Evolutionary conservation across 352 stramenopile species (phyloP).

Genomic region (Phytophthora vignae): DNA sequence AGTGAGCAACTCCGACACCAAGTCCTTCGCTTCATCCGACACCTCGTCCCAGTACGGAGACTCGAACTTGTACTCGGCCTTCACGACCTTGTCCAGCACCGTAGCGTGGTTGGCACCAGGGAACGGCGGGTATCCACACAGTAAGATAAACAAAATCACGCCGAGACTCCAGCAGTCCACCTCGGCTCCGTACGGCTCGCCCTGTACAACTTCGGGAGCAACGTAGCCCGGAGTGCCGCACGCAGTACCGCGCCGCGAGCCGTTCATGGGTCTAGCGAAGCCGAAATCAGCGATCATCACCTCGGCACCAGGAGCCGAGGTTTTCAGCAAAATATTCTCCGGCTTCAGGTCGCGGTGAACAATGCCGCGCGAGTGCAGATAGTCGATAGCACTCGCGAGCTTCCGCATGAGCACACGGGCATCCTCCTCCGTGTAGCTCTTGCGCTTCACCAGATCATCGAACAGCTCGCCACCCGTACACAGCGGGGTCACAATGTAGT

Average conservation of each 20-base stretch:
- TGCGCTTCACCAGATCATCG: slow-evolving; percentile 94
- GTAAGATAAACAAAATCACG: slow-evolving; percentile 95
- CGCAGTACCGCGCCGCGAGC: slow-evolving; percentile 59
- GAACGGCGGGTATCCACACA: slow-evolving; percentile 94
- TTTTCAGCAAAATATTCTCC: slow-evolving; percentile 91
- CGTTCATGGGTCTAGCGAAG: slow-evolving; percentile 78
- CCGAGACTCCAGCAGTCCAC: slow-evolving; percentile 96
- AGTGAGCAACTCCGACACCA: slow-evolving; percentile 93
- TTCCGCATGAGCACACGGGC: slow-evolving; percentile 91
- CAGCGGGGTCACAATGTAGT: slow-evolving; percentile 83
- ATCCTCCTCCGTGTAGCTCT: slow-evolving; percentile 96
- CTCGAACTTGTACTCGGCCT: slow-evolving; percentile 92
- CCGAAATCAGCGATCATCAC: slow-evolving; percentile 93
- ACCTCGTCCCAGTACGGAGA: slow-evolving; percentile 95
- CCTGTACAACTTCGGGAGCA: slow-evolving; percentile 93
- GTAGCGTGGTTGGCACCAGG: slow-evolving; percentile 72
- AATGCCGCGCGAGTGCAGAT: slow-evolving; percentile 94
- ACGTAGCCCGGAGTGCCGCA: slow-evolving; percentile 94
- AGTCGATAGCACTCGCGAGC: slow-evolving; percentile 92
- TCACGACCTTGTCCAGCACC: slow-evolving; percentile 78
- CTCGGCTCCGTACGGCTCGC: slow-evolving; percentile 84
- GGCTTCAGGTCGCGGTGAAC: slow-evolving; percentile 93
- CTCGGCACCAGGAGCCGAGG: slow-evolving; percentile 67
- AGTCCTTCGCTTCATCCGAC: slow-evolving; percentile 93
- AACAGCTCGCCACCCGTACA: slow-evolving; percentile 95